These are phyloP conservation scores for Lentinula aciculospora DNA, from an alignment of 768 basidiomycete genomes.

Conservation along the genomic window DNA sequence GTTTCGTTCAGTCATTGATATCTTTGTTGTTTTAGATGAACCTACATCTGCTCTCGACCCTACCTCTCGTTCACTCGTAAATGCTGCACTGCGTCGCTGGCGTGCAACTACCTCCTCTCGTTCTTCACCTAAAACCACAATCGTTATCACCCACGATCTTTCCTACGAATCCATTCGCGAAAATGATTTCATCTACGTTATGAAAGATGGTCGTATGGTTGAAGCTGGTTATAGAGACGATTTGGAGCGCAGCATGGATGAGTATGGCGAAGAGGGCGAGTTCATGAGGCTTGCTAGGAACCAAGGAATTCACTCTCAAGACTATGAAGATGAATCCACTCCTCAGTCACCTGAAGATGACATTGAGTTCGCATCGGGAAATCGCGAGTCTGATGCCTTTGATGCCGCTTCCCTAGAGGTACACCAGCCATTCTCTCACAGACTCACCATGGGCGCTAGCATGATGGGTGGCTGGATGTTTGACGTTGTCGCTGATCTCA, in stretches of 20 bases:
- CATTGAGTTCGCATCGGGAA: background rate
- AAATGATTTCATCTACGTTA: constrained; percentile 88
- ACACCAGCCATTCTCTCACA: constrained; percentile 9
- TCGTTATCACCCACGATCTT: constrained; percentile 95
- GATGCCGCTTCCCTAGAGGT: background rate
- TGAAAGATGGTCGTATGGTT: constrained; percentile 72
- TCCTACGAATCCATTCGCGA: constrained; percentile 55
- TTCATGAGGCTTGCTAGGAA: constrained; percentile 65
- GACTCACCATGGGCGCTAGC: constrained; percentile 39
- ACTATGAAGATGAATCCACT: constrained; percentile 24
- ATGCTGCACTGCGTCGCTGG: constrained; percentile 65
- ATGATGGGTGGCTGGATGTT: constrained; percentile 84
- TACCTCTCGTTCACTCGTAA: constrained; percentile 81
- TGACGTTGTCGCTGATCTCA: constrained; percentile 67
- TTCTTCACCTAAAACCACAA: constrained; percentile 65
- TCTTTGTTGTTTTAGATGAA: constrained; percentile 45
- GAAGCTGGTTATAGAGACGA: constrained; percentile 87
- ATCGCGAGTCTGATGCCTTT: background rate
- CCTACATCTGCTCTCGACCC: constrained; percentile 83
- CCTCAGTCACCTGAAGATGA: background rate
- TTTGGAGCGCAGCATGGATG: constrained; percentile 44
- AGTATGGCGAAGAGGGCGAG: constrained; percentile 41
- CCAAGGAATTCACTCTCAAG: constrained; percentile 46
- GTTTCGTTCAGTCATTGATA: background rate
- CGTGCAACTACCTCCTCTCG: constrained; percentile 23